Conservation (phyloP, 2,329 filamentous ascomycete species). For the Dactylellina drechsleri region DNA sequence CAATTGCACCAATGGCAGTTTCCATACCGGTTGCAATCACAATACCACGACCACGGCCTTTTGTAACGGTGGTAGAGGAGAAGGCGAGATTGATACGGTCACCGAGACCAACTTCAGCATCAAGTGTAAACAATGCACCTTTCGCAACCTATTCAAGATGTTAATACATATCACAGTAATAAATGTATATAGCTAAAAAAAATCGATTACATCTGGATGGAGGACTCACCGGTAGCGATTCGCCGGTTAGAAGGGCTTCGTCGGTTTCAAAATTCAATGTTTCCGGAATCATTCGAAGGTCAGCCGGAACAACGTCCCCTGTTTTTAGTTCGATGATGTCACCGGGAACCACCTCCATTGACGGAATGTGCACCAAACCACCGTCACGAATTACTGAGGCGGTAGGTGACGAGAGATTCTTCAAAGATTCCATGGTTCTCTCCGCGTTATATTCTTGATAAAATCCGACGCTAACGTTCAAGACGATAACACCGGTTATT, state of each 20-base stretch:
- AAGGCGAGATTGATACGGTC: constrained; percentile 72
- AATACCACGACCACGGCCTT: constrained; percentile 69
- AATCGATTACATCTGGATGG: not conserved
- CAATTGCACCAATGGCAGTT: constrained; percentile 74
- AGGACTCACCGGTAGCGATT: constrained; percentile 68
- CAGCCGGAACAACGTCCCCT: constrained; percentile 65
- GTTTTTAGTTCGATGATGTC: constrained; percentile 69
- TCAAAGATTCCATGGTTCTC: constrained; percentile 67
- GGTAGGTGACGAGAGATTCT: constrained; percentile 66
- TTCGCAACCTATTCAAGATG: constrained; percentile 68
- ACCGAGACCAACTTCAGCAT: constrained; percentile 68
- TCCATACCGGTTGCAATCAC: constrained; percentile 70
- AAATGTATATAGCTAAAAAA: not conserved
- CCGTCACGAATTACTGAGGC: constrained; percentile 67
- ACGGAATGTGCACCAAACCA: constrained; percentile 65
- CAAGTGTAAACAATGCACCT: constrained; percentile 65
- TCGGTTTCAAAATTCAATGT: constrained; percentile 69
- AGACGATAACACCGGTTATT: constrained; percentile 68
- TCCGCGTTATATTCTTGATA: constrained; percentile 66
- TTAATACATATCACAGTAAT: constrained; percentile 61
- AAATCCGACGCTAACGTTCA: constrained; percentile 71
- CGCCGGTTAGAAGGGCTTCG: constrained; percentile 72
- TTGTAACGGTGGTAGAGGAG: constrained; percentile 71
- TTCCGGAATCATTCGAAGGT: constrained; percentile 66
- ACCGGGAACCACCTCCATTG: constrained; percentile 67